A percentile compares a stretch with the other conserved stretches of the same genome.
Conservation (phyloP, 805 yeast genomes). For the Saccharomycopsis fibuligera region DNA sequence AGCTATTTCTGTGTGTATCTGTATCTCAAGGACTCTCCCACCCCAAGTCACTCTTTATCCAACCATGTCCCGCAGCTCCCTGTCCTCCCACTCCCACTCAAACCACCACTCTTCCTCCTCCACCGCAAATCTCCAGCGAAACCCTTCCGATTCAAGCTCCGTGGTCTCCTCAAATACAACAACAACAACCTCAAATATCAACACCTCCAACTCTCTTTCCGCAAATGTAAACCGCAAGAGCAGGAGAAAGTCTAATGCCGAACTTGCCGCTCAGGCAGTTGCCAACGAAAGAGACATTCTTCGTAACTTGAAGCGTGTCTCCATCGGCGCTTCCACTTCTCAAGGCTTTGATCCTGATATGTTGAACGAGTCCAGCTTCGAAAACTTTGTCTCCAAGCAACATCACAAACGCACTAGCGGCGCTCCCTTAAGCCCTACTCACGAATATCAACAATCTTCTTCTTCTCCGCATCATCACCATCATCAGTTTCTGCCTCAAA, state of each 20-base stretch:
- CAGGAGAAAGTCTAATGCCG: constrained; percentile 36
- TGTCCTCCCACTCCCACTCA: neutral
- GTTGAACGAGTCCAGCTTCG: constrained; percentile 35
- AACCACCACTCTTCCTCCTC: neutral
- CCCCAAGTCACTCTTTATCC: no score
- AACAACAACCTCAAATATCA: neutral
- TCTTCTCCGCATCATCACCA: neutral
- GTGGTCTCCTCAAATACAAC: neutral
- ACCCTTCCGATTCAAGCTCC: neutral
- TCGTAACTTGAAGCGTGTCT: constrained; percentile 64
- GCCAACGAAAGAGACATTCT: constrained; percentile 71
- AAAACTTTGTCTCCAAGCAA: constrained; percentile 21
- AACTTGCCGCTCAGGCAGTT: constrained; percentile 68
- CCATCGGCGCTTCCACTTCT: constrained; percentile 50
- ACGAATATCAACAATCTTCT: neutral
- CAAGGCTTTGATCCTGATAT: constrained; percentile 64
- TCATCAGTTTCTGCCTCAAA: no score
- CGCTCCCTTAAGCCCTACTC: neutral
- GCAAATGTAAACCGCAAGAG: constrained; percentile 2
- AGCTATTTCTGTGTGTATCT: no score
- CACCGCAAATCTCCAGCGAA: neutral
- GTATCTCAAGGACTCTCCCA: no score
- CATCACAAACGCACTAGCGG: constrained; percentile 16
- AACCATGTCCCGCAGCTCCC: no score
- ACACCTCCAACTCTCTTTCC: constrained; percentile 1